phyloP scores from a whole-genome alignment of 1,139 yeast genomes.

The Kluyveromyces marxianus region DNA sequence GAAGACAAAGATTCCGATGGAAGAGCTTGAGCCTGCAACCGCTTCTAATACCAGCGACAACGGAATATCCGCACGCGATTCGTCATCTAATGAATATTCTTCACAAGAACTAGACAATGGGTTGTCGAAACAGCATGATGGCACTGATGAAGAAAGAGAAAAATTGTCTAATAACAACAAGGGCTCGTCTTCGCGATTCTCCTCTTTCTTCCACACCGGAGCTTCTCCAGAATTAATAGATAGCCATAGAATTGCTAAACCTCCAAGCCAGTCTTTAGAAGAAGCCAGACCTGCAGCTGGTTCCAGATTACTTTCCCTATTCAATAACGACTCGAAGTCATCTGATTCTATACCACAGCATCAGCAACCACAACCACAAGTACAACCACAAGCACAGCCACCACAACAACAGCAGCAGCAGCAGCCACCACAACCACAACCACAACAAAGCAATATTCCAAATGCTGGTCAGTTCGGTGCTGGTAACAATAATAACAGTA shows the following conservation, averaged over 20 bases:
- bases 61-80: conserved; percentile 5
- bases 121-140: neutral
- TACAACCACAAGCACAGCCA: conserved; percentile 4
- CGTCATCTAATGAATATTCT: no score
- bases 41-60: neutral
- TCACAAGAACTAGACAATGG: neutral
- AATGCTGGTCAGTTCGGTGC: no score
- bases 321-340: conserved; percentile 14
- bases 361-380: conserved; percentile 6
- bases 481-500: no score
- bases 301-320: conserved; percentile 27
- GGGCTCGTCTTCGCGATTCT: conserved; percentile 28
- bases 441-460: conserved; percentile 8
- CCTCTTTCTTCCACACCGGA: conserved; percentile 26
- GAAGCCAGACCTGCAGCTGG: conserved; percentile 15
- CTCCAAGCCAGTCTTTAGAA: conserved; percentile 8
- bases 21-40: conserved; percentile 8
- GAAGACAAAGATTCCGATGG: conserved; percentile 6
- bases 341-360: conserved; percentile 7
- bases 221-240: neutral
- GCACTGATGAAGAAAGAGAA: neutral
- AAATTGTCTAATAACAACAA: no score
- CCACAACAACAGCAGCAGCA: conserved; percentile 8
- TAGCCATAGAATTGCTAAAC: conserved; percentile 6
- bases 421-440: neutral